Evolutionary conservation across 2,329 filamentous ascomycete species (phyloP), one percentile per base, ranked within the genome.

Genomic region (Karstenula rhodostoma): DNA sequence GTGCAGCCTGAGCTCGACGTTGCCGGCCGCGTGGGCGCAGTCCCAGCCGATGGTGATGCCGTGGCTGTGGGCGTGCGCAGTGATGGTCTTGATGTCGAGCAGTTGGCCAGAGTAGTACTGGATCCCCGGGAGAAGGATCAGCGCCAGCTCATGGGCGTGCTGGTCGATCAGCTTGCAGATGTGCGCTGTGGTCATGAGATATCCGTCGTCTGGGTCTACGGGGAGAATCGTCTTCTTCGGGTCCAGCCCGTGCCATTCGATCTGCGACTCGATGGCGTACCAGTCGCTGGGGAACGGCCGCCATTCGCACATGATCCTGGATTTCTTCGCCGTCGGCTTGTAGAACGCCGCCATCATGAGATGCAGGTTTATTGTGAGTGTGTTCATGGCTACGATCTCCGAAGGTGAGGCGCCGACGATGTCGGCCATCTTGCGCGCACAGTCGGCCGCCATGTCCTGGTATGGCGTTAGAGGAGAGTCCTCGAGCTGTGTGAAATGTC

Each of bases 81-180:
- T 97, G 76, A 97, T 96, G 47, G 79, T 84, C 32, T 86, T 79
- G 2, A 97, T 94, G 75, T 97, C 92, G 66, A 97, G 90, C 50
- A 91, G 86, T 76, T 97, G 93, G 54, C 93, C 93, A 1, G 90
- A 94, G 79, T 96, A 96, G 81, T 93, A 97, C 75, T 97, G 93
- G 44, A 97, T 90, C 5, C 91, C 93, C 0, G 93, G 92, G 0
- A 97, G 86, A 9, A 96, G 84, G 1, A 97, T 79, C 12, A 97
- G 77, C 2, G 93, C 91, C 0, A 92, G 87, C 15, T 86, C 85
- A 0, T 87, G 83, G 40, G 89, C 90, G 69, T 97, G 88, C 59
- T 88, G 80, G 65, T 93, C 89, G 64, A 97, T 96, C 9, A 86
- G 81, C 2, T 84, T 81, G 13, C 94, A 81, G 33, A 96, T 90